Base-by-base conservation (phyloP, 352 stramenopile genomes). In the Phytophthora pistaciae region DNA sequence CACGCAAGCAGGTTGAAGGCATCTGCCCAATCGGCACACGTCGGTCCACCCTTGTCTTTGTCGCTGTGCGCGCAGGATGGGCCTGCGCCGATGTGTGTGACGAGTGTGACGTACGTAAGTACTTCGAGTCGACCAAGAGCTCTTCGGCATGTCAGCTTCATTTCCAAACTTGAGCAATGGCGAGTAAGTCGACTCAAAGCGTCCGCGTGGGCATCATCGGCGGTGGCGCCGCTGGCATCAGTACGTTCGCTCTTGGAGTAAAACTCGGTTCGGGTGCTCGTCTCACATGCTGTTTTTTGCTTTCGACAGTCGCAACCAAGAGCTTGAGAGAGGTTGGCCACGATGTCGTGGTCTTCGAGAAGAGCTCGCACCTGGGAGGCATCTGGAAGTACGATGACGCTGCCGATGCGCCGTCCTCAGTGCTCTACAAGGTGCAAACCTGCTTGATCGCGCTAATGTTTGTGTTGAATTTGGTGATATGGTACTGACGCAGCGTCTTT, bases 311-410 rank as follows among this genome's bases (percentile, higher is more conserved):
- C 64, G 69, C 84, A 29, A 81, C 85, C 64, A 90, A 82, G 49
- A 78, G 56, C 27, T 73, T 93, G 59, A 81, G 74, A 18, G 85
- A 79, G 8, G 85, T 74, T 6, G 83, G 84, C 1, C 83, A 92
- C 52, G 66, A 79, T 5, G 80, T 93, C 33, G 78, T 91, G 10
- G 75, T 91, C 49, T 91, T 91, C 46, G 85, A 93, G 61, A 90
- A 89, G 63, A 72, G 80, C n/a, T 68, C 67, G 4, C 60, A 79
- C 16, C 53, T 85, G 16, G 85, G 85, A 23, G 85, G 84, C 33
- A 82, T 93, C n/a, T 92, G 85, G 85, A 90, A 85, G 54, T 93
- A 91, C 67, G 75, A 90, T 29, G 82, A 84, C 18, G 66, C 69
- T 27, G 59, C 74, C 0, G 82, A 90, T 53, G 78, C 85, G 9